phyloP scores from a whole-genome alignment of 148 eudicot species.

The Silene conica region DNA sequence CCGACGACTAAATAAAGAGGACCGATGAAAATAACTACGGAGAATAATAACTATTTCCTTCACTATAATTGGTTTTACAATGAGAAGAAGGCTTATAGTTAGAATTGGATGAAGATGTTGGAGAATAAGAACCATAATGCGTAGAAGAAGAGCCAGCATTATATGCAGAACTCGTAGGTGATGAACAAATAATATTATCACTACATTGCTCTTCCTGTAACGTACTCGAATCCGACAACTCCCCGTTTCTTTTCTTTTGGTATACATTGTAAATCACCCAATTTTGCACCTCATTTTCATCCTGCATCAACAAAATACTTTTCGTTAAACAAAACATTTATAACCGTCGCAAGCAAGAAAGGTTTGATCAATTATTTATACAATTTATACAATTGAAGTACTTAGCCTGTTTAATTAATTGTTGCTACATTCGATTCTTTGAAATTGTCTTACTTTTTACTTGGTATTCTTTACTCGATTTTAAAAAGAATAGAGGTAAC shows the following conservation, averaged over 20 bases:
- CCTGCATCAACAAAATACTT: conserved; percentile 19
- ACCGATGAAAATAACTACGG: not conserved
- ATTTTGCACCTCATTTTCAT: conserved; percentile 28
- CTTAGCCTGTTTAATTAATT: too few relatives aligned
- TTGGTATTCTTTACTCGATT: too few relatives aligned
- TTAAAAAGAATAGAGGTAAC: too few relatives aligned
- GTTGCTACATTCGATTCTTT: too few relatives aligned
- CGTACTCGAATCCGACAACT: conserved; percentile 9
- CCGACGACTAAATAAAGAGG: not conserved
- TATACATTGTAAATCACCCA: conserved; percentile 55
- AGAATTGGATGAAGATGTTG: conserved; percentile 38
- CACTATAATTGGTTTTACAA: conserved; percentile 14
- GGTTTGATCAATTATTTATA: too few relatives aligned
- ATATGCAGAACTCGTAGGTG: not conserved
- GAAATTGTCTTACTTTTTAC: too few relatives aligned
- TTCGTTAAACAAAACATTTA: too few relatives aligned
- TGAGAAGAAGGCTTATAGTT: conserved; percentile 32
- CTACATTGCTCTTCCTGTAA: not conserved
- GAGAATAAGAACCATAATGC: conserved; percentile 27
- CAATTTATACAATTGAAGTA: too few relatives aligned
- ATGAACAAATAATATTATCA: not conserved
- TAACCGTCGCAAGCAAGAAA: too few relatives aligned
- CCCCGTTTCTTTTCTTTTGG: conserved; percentile 29
- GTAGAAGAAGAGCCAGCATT: not conserved
- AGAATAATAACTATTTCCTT: conserved; percentile 20